phyloP scores from a whole-genome alignment of 495 filamentous ascomycete genomes.

The Penicillium verhagenii region DNA sequence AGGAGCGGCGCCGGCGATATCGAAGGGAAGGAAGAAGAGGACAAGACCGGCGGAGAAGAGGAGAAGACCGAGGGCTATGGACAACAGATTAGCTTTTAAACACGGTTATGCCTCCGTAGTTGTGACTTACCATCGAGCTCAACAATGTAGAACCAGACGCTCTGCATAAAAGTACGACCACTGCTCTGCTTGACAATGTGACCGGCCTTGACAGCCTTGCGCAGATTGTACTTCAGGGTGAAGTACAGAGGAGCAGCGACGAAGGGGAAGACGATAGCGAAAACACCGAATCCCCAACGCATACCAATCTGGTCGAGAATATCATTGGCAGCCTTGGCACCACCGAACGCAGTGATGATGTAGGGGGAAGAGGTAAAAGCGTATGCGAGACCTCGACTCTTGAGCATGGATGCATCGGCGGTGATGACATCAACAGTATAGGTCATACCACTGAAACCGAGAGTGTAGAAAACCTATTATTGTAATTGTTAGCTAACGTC shows the following conservation, averaged over 20 bases:
- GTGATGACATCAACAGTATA: constrained; percentile 57
- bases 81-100: background rate
- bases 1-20: constrained; percentile 39
- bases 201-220: constrained; percentile 48
- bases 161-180: constrained; percentile 37
- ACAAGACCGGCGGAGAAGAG: constrained; percentile 55
- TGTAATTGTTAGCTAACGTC: background rate
- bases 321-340: constrained; percentile 27
- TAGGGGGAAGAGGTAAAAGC: constrained; percentile 56
- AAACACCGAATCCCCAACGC: constrained; percentile 59
- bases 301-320: constrained; percentile 51
- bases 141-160: constrained; percentile 47
- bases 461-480: constrained; percentile 42
- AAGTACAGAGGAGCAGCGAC: constrained; percentile 47
- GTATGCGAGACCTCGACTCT: constrained; percentile 57
- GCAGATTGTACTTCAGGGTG: constrained; percentile 50
- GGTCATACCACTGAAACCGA: constrained; percentile 53
- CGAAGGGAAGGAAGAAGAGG: constrained; percentile 60
- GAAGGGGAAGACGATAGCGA: constrained; percentile 55
- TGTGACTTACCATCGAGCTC: constrained; percentile 53
- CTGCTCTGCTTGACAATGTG: constrained; percentile 29
- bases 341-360: constrained; percentile 41
- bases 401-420: constrained; percentile 58
- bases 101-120: background rate
- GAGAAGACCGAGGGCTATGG: constrained; percentile 43